Conservation (phyloP, 495 filamentous ascomycete genomes). For the Annulohypoxylon moriforme region DNA sequence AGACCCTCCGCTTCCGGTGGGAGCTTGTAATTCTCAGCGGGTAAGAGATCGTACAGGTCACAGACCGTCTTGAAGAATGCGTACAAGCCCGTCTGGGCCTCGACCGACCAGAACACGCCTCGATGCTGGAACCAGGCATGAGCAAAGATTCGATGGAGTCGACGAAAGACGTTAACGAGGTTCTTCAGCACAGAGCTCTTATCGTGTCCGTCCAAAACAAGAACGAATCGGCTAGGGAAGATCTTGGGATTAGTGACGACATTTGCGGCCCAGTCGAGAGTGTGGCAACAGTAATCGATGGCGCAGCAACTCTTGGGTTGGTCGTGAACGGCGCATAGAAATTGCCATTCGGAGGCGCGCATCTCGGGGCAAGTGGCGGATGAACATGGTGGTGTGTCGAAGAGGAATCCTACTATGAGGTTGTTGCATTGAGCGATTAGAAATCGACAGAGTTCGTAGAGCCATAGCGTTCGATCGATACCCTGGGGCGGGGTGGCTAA, state of each 20-base stretch:
- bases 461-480: slow-evolving; percentile 88
- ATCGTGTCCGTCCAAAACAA: slow-evolving; percentile 68
- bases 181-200: slow-evolving; percentile 78
- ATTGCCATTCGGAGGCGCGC: slow-evolving; percentile 99
- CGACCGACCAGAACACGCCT: slow-evolving; percentile 95
- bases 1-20: slow-evolving; percentile 91
- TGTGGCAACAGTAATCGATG: slow-evolving; percentile 99
- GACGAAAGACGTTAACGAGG: slow-evolving; percentile 91
- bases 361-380: slow-evolving; percentile 92
- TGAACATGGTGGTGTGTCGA: slow-evolving; percentile 88
- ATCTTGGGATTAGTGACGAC: slow-evolving; percentile 89
- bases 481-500: slow-evolving; percentile 83
- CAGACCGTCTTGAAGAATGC: slow-evolving; percentile 97
- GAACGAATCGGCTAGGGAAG: slow-evolving; percentile 87
- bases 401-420: slow-evolving; percentile 89
- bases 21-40: slow-evolving; percentile 93
- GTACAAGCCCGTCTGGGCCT: slow-evolving; percentile 86
- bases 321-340: slow-evolving; percentile 97
- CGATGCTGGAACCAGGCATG: slow-evolving; percentile 99
- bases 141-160: slow-evolving; percentile 95
- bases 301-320: slow-evolving; percentile 94
- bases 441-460: slow-evolving; percentile 97
- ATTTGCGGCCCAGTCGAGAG: slow-evolving; percentile 94
- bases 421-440: slow-evolving; percentile 92
- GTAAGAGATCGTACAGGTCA: slow-evolving; percentile 87